These are phyloP conservation scores for Syncephalastrum contaminatum DNA, from an alignment of 371 early-diverging fungal genomes.

Conservation along the genomic window DNA sequence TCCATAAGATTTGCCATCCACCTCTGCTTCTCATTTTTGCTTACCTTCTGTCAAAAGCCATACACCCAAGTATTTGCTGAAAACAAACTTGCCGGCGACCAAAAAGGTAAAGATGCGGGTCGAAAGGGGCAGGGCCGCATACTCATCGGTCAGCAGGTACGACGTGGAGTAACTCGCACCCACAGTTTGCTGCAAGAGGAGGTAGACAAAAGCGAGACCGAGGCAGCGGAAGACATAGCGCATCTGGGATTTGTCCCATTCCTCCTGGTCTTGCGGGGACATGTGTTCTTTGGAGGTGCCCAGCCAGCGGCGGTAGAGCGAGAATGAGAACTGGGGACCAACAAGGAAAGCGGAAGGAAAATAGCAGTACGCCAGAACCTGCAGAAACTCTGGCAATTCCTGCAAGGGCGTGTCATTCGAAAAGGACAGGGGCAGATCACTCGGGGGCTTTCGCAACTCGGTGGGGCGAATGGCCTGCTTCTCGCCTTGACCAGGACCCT, in stretches of 20 bases:
- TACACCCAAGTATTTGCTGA: slow-evolving; percentile 70
- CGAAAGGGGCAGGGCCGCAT: slow-evolving; percentile 32
- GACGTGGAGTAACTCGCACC: slow-evolving; percentile 47
- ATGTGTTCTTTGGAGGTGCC: slow-evolving; percentile 25
- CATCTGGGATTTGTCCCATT: slow-evolving; percentile 40
- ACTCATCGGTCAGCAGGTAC: slow-evolving; percentile 54
- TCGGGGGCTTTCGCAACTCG: slow-evolving; percentile 15
- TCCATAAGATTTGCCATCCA: background rate
- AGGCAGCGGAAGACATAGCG: slow-evolving; percentile 48
- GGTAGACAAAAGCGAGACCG: slow-evolving; percentile 48
- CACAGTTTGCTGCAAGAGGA: slow-evolving; percentile 51
- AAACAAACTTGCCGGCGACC: slow-evolving; percentile 57
- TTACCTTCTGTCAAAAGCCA: slow-evolving; percentile 70
- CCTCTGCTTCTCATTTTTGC: background rate
- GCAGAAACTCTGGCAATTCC: slow-evolving; percentile 47
- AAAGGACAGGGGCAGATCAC: slow-evolving; percentile 34
- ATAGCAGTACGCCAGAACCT: slow-evolving; percentile 58
- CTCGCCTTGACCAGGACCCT: slow-evolving; percentile 14
- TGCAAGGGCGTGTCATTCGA: slow-evolving; percentile 32
- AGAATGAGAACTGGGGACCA: slow-evolving; percentile 77
- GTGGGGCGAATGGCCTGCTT: slow-evolving; percentile 7
- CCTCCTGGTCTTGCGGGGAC: slow-evolving; percentile 33
- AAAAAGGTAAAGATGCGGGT: slow-evolving; percentile 45
- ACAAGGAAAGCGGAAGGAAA: slow-evolving; percentile 68
- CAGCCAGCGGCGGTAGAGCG: slow-evolving; percentile 58